Conservation (phyloP, 345 rosid genomes). For the Geranium rotundifolium region DNA sequence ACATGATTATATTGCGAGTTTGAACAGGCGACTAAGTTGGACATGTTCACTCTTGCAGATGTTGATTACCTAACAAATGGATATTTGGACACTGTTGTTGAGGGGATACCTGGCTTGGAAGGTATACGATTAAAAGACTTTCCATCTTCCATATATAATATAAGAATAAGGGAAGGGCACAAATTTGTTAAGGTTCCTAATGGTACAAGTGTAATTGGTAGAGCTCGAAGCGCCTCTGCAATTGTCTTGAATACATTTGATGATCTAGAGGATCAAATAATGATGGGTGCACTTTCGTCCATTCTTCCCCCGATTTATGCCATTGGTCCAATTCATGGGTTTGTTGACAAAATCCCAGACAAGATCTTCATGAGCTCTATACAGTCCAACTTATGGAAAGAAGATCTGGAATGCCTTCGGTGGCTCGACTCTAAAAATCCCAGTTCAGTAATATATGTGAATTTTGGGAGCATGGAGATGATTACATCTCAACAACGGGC, state of each 20-base stretch:
- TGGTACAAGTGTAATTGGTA: too few relatives aligned
- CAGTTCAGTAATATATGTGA: slow-evolving; percentile 7
- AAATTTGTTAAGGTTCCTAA: background rate
- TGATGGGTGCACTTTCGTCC: background rate
- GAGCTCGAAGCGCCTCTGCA: background rate
- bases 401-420: slow-evolving; percentile 1
- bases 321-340: background rate
- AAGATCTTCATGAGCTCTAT: background rate
- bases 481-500: background rate
- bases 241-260: background rate
- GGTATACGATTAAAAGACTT: background rate
- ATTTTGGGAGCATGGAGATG: slow-evolving; percentile 4
- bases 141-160: background rate
- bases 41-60: too few relatives aligned
- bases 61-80: too few relatives aligned
- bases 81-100: too few relatives aligned
- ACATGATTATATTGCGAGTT: too few relatives aligned
- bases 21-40: too few relatives aligned
- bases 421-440: slow-evolving; percentile 5
- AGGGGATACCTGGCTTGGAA: too few relatives aligned
- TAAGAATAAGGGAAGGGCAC: background rate
- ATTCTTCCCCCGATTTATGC: background rate
- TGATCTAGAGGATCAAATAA: background rate
- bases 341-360: background rate
- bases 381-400: background rate